Base-by-base conservation (phyloP, 2,329 filamentous ascomycete species). In the Phyllosticta citribraziliensis region DNA sequence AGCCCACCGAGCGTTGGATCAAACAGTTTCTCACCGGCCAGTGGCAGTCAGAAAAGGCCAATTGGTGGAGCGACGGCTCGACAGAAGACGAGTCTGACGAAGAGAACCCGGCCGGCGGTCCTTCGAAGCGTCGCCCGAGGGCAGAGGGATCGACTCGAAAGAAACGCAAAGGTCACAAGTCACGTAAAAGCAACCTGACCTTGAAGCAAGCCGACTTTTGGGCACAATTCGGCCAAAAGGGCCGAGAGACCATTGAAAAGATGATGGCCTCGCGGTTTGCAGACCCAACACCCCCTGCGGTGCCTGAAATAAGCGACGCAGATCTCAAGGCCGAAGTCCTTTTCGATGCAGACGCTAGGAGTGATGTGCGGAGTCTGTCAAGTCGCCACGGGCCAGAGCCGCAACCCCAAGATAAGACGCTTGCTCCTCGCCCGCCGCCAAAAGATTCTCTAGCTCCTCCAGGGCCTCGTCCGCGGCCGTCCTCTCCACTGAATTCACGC, bases 1-100 rank as follows among this genome's bases (percentile, higher is more conserved):
- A 24, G 79, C 82, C 92, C 59, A 91, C 88, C 0, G 88, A 92
- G 73, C 88, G 91, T 77, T 93, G 89, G 89, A 91, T 94, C 66
- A 87, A 88, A 63, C 88, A 89, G 64, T 90, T 92, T 70, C 86
- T 89, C n/a, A 82, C 86, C n/a, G 82, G 83, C 65, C 84, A 87
- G 66, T 81, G 81, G 65, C 82, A 85, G 66, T 83, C 82, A 33
- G 89, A 94, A 71, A 84, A 84, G 66, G 85, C 84, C 64, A 87
- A 91, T 74, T 96, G 91, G 91, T 81, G 91, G 66, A 95, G 89
- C 72, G 90, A 95, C 81, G 83, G 86, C 64, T 82, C 83, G 24
- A 83, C 84, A 70, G 84, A 83, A 68, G 91, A 87, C 72, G 88
- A 90, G 35, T 64, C 60, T 17, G 67, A 55, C 54, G 55, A 70